Percentiles rank a stretch among this genome's conserved stretches.
These are phyloP conservation scores for Lasiosphaeriaceae sp. DNA, from an alignment of 495 filamentous ascomycete genomes.

Conservation along the genomic window DNA sequence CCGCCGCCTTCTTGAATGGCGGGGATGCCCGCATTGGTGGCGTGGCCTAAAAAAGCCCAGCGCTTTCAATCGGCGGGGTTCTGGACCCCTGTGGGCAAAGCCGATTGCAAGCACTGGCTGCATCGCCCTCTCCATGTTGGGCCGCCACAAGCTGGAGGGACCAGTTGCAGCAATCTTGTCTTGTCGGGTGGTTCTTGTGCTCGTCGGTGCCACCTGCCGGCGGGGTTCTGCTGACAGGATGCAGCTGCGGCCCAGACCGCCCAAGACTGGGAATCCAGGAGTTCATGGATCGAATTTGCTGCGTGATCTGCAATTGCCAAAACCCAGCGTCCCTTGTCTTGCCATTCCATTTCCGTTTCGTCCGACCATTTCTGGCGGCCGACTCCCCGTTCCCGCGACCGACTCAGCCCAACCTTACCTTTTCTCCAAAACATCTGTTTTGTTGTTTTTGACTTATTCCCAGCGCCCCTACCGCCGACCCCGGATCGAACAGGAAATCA, in stretches of 20 bases:
- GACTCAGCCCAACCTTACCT: background rate
- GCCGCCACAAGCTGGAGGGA: background rate
- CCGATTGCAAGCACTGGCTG: no score
- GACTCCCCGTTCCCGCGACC: background rate
- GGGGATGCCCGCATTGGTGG: no score
- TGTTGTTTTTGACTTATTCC: no score
- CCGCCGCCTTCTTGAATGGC: no score
- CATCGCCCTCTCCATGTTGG: background rate
- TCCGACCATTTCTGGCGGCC: background rate
- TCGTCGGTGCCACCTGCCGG: background rate
- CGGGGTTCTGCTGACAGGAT: background rate
- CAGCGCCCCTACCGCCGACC: no score
- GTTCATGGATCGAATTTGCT: background rate
- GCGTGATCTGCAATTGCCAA: background rate
- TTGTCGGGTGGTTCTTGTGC: background rate
- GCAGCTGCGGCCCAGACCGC: background rate
- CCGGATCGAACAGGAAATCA: no score
- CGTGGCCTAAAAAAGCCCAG: no score
- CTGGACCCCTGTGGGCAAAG: no score
- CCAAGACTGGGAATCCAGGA: background rate
- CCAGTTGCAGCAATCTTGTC: background rate
- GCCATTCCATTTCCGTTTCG: background rate
- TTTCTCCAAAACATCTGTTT: no score
- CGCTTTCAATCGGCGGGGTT: no score
- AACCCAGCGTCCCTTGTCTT: no score